These are phyloP conservation scores for Neltuma alba DNA, from an alignment of 306 rosid genomes.

Conservation along the genomic window DNA sequence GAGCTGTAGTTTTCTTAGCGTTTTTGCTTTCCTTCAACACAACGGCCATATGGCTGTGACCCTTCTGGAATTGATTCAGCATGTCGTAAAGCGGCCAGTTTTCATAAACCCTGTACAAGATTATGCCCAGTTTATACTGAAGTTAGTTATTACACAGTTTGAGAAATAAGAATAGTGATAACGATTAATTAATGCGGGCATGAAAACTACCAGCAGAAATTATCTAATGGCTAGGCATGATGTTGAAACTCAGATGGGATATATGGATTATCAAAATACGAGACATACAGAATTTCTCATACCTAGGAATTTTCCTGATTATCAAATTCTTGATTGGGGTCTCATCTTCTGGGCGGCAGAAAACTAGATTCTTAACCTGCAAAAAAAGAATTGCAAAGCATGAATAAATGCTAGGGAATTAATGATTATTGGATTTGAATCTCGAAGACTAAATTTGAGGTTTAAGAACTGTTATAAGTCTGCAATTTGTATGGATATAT, in stretches of 20 bases:
- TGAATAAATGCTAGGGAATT: background rate
- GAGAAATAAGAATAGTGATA: background rate
- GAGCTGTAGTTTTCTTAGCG: conserved; percentile 21
- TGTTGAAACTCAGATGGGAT: conserved; percentile 8
- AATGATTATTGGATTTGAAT: background rate
- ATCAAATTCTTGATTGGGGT: conserved; percentile 68
- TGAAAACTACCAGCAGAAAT: background rate
- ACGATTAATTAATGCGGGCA: background rate
- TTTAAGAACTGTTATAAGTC: background rate
- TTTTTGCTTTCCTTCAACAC: conserved; percentile 56
- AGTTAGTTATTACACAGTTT: background rate
- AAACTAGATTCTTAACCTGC: conserved; percentile 69
- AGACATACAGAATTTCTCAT: conserved; percentile 23
- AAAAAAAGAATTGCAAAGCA: conserved; percentile 1
- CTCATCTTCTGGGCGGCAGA: conserved; percentile 74
- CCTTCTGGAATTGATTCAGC: conserved; percentile 66
- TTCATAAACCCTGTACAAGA: conserved; percentile 62
- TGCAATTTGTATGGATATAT: background rate
- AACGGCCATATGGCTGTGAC: conserved; percentile 87
- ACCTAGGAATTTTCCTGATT: conserved; percentile 78
- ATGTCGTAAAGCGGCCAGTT: conserved; percentile 81
- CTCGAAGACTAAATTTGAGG: background rate
- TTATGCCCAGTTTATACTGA: background rate
- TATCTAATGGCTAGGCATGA: background rate
- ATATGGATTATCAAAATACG: background rate